Percentiles rank a stretch among this genome's conserved stretches.
Conservation (phyloP, 2,329 filamentous ascomycete genomes). For the Fusarium sp. region DNA sequence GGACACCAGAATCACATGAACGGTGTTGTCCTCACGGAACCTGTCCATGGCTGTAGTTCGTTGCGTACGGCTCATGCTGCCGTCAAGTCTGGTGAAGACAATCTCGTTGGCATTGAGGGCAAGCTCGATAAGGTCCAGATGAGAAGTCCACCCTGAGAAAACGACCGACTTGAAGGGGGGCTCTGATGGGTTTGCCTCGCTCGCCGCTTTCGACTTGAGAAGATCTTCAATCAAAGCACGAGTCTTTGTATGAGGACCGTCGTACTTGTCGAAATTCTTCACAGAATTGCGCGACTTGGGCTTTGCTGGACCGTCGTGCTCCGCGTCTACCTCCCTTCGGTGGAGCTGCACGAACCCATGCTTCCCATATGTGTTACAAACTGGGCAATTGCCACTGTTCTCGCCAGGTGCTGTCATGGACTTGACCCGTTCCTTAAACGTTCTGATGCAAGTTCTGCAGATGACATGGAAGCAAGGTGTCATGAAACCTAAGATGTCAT, state of each 20-base stretch:
- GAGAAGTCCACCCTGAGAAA: constrained; percentile 96
- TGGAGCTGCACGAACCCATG: constrained; percentile 77
- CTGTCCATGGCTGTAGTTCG: constrained; percentile 81
- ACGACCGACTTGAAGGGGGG: constrained; percentile 91
- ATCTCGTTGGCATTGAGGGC: constrained; percentile 79
- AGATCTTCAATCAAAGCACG: constrained; percentile 83
- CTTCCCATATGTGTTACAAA: constrained; percentile 75
- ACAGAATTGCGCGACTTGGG: constrained; percentile 53
- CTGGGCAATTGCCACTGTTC: constrained; percentile 70
- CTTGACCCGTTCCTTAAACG: constrained; percentile 68
- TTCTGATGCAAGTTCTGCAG: constrained; percentile 78
- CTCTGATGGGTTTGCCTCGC: constrained; percentile 71
- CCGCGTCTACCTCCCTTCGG: constrained; percentile 68
- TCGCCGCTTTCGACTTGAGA: constrained; percentile 72
- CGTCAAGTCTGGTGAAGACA: constrained; percentile 85
- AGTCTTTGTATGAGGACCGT: constrained; percentile 93
- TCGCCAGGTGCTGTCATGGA: constrained; percentile 55
- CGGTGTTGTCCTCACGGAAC: constrained; percentile 78
- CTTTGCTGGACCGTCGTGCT: constrained; percentile 66
- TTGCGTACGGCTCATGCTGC: constrained; percentile 82
- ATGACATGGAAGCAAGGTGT: constrained; percentile 89
- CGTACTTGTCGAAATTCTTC: constrained; percentile 77
- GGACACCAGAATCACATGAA: constrained; percentile 89
- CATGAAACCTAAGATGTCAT: constrained; percentile 80
- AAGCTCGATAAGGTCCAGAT: constrained; percentile 90